These are phyloP conservation scores for Pichia kudriavzevii DNA, from an alignment of 1,139 yeast genomes.

Conservation along the genomic window DNA sequence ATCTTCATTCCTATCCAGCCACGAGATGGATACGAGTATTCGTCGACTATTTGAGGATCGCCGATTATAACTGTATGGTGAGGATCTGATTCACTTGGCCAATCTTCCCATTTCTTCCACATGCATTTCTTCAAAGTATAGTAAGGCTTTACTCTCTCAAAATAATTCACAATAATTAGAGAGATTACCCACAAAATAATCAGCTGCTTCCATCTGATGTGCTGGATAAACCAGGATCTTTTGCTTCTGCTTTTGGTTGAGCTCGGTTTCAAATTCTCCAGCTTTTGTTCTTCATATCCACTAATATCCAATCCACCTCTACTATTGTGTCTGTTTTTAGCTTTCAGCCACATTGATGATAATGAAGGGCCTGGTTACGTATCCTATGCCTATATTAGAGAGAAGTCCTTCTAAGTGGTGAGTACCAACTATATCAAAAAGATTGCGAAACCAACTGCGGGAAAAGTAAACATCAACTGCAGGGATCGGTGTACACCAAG, in stretches of 20 bases:
- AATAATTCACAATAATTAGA: conserved; percentile 46
- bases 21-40: conserved; percentile 55
- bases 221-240: background rate
- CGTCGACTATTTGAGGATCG: conserved; percentile 50
- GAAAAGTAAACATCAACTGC: too few relatives aligned
- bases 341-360: conserved; percentile 6
- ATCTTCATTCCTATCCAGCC: conserved; percentile 39
- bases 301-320: conserved; percentile 2
- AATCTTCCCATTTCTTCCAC: conserved; percentile 61
- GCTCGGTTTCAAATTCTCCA: background rate
- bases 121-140: conserved; percentile 43
- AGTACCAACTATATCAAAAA: too few relatives aligned
- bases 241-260: background rate
- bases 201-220: conserved; percentile 21
- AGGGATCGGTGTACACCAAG: too few relatives aligned
- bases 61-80: conserved; percentile 71
- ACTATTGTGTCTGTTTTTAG: conserved; percentile 4
- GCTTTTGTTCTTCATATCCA: conserved; percentile 2
- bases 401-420: too few relatives aligned
- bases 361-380: background rate
- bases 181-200: conserved; percentile 32
- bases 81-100: conserved; percentile 36
- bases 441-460: too few relatives aligned
- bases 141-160: conserved; percentile 53
- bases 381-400: too few relatives aligned